Base-by-base conservation (phyloP, 345 rosid species). In the Zanthoxylum bungeanum region DNA sequence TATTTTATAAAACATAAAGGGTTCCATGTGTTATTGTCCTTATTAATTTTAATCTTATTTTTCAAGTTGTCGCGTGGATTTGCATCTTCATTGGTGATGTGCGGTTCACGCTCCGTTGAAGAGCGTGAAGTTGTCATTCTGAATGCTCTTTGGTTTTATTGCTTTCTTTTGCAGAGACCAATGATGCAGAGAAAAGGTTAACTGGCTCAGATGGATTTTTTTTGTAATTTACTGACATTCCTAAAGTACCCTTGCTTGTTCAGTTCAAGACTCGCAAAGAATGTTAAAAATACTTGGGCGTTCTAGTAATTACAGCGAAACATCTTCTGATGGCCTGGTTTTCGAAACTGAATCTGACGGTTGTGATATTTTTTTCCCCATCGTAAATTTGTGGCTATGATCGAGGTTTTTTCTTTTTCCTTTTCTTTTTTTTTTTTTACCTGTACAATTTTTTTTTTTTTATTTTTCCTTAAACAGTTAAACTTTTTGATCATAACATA, bases 321-420 rank as follows among this genome's bases (percentile, higher is more conserved):
- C 81, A 71, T 59, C 58, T 31, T 64, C 83, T 72, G 82, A 59
- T 40, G 83, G 83, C 73, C 59, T 56, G 72, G 74, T 80, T 82
- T 74, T 79, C 81, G 81, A 80, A 82, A 68, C 79, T 74, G 83
- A 80, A 80, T 78, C 85, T 75, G 85, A 70, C 83, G 77, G 74
- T 16, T 44, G 19, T 14, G 49, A 14, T 14, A 44, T 17, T 44
- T 44, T 58, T 70, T 24, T 14, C 37, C 5, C 6, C 16, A 36
- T 24, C 53, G 16, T 31, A 33, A 66, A 4, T 47, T 72, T 47
- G 82, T 63, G 88, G 81, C 76, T 63, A 70, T 46, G 84, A 79
- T 77, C 36, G 30, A 39, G 34, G n/a, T n/a, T n/a, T n/a, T n/a
- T n/a, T n/a, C n/a, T n/a, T n/a, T n/a, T n/a, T n/a, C n/a, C n/a